Percentiles rank a stretch among this genome's conserved stretches.
Conservation (phyloP, 495 filamentous ascomycete species). For the Aspergillus kassunensis region DNA sequence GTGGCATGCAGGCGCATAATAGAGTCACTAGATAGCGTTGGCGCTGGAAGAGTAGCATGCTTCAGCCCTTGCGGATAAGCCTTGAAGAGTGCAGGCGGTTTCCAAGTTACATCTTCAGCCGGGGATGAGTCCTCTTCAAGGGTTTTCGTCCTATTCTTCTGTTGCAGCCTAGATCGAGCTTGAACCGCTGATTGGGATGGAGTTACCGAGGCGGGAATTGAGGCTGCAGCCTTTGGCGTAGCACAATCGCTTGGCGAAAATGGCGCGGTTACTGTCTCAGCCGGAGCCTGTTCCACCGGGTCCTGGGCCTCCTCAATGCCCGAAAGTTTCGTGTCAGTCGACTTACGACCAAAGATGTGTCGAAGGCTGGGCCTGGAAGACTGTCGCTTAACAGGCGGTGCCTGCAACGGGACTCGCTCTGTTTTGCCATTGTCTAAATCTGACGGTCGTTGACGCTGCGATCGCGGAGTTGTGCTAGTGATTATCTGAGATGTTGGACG, state of each 20-base stretch:
- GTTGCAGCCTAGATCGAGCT: constrained; percentile 19
- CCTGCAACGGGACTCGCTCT: constrained; percentile 33
- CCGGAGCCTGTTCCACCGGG: constrained; percentile 1
- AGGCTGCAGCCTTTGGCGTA: constrained; percentile 28
- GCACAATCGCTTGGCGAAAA: constrained; percentile 24
- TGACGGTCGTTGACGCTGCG: constrained; percentile 38
- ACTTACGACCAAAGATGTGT: constrained; percentile 35
- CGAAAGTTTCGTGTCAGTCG: constrained; percentile 28
- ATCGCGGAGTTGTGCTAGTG: constrained; percentile 17
- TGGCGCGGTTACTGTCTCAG: constrained; percentile 17
- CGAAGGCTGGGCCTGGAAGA: constrained; percentile 40
- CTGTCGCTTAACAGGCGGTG: constrained; percentile 31
- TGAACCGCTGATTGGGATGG: constrained; percentile 25
- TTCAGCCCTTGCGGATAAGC: constrained; percentile 82
- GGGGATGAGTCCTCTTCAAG: constrained; percentile 17
- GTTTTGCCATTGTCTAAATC: constrained; percentile 31
- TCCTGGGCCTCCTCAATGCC: constrained; percentile 32
- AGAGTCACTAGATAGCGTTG: constrained; percentile 49
- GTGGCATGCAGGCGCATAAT: constrained; percentile 56
- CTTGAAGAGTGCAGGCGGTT: constrained; percentile 80
- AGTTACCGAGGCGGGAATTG: constrained; percentile 23
- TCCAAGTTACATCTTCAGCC: constrained; percentile 50
- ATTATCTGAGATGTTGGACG: constrained; percentile 23
- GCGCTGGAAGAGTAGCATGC: constrained; percentile 48
- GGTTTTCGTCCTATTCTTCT: constrained; percentile 21